Evolutionary conservation across 495 filamentous ascomycete genomes (phyloP), one percentile per base, ranked within the genome.

Genomic region (Neurospora sp.): DNA sequence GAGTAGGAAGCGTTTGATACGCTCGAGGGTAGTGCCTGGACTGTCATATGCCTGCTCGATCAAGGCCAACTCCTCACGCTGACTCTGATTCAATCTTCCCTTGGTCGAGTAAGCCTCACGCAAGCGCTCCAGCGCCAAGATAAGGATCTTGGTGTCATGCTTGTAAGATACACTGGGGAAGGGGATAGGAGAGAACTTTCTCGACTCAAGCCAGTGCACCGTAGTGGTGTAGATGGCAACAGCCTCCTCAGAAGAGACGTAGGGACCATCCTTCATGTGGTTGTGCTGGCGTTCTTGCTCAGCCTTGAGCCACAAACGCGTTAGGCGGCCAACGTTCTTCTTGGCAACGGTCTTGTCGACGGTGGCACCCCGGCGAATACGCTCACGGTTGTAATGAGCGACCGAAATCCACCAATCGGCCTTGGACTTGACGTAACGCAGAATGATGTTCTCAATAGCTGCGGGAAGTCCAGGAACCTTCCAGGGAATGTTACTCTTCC

Each of bases 401-500:
- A 99, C 96, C 40, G 93, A 97, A 69, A 99, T 95, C 96, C 96
- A 99, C 96, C 96, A 99, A 81, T 99, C 96, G 37, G 96, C 96
- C 84, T 99, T 99, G 80, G 93, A 93, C 87, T 99, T 99, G 73
- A 99, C 96, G 76, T 99, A 99, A 74, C 96, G 91, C 73, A 99
- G 87, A 78, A 99, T 98, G 76, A 98, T 97, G 78, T 98, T 98
- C 82, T 99, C 96, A 72, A 99, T 98, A 3, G 96, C 94, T 3
- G 96, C 96, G 48, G 96, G 96, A 69, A 99, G 82, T 39, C 96
- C 96, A 71, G 96, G 96, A 3, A 99, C 96, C 83, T 99, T 99
- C 96, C 96, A 99, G 6, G 96, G 96, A 77, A 99, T 98, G 78
- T 99, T 99, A 87, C 94, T 97, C 91, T 99, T 99, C 96, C 96